Evolutionary conservation across 2,329 filamentous ascomycete genomes (phyloP), one percentile per base, ranked within the genome.

Genomic region (Pseudogymnoascus sp.): DNA sequence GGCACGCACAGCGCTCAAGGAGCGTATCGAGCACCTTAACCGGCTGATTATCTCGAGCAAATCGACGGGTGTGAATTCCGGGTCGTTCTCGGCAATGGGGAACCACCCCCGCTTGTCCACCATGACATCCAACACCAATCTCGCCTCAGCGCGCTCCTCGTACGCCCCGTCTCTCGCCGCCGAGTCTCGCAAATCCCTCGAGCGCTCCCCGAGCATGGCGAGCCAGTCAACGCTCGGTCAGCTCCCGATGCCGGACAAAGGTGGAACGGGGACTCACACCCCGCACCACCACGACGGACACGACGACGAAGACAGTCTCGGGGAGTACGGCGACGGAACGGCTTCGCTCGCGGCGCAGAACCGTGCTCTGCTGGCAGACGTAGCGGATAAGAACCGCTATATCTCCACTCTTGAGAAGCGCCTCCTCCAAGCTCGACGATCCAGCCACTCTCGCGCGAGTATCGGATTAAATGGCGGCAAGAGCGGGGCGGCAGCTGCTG

Each of bases 21-120:
- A 99, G 77, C 87, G 94, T 30, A 99, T 99, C 68, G 92, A 97
- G 72, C 94, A 99, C 74, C 80, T 99, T 54, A 99, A 97, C 74
- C 87, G 93, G 57, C 79, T 99, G 58, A 97, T 99, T 65, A 77
- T 99, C 63, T 96, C 91, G 72, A 97, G 93, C 14, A 97, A 97
- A 72, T 97, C 93, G 4, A 89, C 90, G 5, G 94, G 94, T 4
- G 94, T 99, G 61, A 99, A 99, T 73, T 81, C 79, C 32, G 86
- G 88, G 20, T 85, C 86, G 1, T 85, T 86, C 66, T 90, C 86
- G 67, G 82, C 86, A 1, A 77, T 91, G 64, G 81, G 86, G 61
- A 80, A 81, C 67, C 82, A 88, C 66, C 80, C 81, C 8, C 80
- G 86, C 50, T 81, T 85, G 68, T 89, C 87, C 2, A 62, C 63